phyloP scores from a whole-genome alignment of 2,329 filamentous ascomycete species.

The Colletotrichum chrysophilum region DNA sequence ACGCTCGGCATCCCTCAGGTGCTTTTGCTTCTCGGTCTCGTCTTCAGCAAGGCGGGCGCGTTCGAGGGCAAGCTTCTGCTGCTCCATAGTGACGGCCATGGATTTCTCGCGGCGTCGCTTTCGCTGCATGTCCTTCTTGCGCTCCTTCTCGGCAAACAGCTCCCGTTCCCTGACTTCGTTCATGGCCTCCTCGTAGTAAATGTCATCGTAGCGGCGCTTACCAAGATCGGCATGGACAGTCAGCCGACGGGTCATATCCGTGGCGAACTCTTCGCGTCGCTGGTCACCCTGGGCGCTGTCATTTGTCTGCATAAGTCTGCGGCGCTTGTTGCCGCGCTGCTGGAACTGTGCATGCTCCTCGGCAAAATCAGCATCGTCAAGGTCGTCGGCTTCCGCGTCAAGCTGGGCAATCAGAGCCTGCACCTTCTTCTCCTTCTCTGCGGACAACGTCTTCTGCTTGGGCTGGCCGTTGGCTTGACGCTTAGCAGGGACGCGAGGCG shows the following conservation, averaged over 20 bases:
- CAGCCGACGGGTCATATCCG: conserved; percentile 65
- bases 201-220: conserved; percentile 76
- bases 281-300: conserved; percentile 71
- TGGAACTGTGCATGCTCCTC: conserved; percentile 53
- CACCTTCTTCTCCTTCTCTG: conserved; percentile 72
- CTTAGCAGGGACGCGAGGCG: conserved; percentile 57
- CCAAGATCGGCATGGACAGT: conserved; percentile 72
- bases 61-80: conserved; percentile 82
- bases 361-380: conserved; percentile 48
- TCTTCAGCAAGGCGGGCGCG: conserved; percentile 81
- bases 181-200: conserved; percentile 81
- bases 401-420: conserved; percentile 58
- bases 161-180: conserved; percentile 90
- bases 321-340: conserved; percentile 69
- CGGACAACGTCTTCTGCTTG: conserved; percentile 54
- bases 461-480: conserved; percentile 64
- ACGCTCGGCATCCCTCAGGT: conserved; percentile 84
- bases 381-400: conserved; percentile 51
- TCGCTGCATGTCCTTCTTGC: conserved; percentile 99
- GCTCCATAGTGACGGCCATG: conserved; percentile 89
- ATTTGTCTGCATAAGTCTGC: conserved; percentile 65
- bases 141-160: conserved; percentile 93
- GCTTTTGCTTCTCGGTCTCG: conserved; percentile 80
- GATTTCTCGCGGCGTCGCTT: conserved; percentile 96
- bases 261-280: conserved; percentile 65